Evolutionary conservation across 75 land plant species (phyloP), one percentile per base, ranked within the genome.

Genomic region (Cupressus sempervirens): DNA sequence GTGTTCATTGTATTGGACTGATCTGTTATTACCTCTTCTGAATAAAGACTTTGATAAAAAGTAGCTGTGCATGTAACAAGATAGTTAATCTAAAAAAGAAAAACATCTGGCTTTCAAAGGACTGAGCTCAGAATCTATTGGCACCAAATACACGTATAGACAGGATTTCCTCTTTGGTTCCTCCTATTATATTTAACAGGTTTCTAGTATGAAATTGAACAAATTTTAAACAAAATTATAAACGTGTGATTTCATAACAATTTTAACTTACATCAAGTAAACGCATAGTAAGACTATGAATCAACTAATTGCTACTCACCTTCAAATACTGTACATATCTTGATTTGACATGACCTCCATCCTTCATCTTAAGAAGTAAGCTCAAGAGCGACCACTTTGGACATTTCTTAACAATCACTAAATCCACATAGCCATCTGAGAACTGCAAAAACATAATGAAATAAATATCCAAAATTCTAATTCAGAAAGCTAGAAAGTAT

Each of bases 351-450:
- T 95, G 91, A 29, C 82, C 84, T 82, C 99, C 99, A 83, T 90
- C 91, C 35, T 85, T 89, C 86, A 97, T 62, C 38, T 90, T 87
- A 3, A 91, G 84, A 88, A 95, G 79, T 52, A 92, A 32, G 74
- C 79, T 43, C 16, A 94, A 54, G 67, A 97, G 86, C 3, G 87
- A 65, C 58, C 79, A 84, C 70, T 91, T 91, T 35, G 98, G 89
- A 86, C 95, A 93, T 36, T 94, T 92, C 76, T 80, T 85, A 20
- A 94, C 86, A 38, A 95, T 45, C 34, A 96, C 81, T 86, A 94
- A 75, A 86, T 97, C 99, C 82, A 95, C 81, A 82, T 76, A 95
- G 65, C 99, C 99, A 94, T 97, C 99, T 50, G 98, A 88, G 82
- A 97, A 94, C 99, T 97, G 94, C 90, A 93, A 0, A 87, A 53